Evolutionary conservation across 164 flowering plant genomes (phyloP).

Genomic region (Kingdonia uniflora): DNA sequence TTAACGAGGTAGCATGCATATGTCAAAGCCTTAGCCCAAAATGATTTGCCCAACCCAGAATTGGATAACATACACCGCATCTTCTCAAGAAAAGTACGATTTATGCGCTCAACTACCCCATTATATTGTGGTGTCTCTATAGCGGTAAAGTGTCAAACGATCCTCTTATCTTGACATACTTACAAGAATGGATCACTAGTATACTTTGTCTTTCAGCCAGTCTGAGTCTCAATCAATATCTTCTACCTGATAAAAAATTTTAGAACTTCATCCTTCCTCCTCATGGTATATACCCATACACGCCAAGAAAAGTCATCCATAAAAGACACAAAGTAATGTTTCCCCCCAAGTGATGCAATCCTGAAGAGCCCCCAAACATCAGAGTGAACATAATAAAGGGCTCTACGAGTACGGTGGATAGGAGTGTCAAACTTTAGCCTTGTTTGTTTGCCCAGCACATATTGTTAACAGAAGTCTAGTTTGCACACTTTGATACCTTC

Average conservation of each 20-base stretch:
- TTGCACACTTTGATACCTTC: neutral
- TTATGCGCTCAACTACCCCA: slow-evolving; percentile 6
- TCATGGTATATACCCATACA: neutral
- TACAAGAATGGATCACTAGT: neutral
- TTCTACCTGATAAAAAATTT: neutral
- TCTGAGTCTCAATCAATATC: neutral
- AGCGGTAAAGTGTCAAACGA: slow-evolving; percentile 4
- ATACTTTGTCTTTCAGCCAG: neutral
- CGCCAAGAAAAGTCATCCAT: slow-evolving; percentile 3
- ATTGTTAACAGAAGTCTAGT: slow-evolving; percentile 15
- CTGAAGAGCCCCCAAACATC: slow-evolving; percentile 7
- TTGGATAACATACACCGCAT: neutral
- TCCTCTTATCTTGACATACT: neutral
- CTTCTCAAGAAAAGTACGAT: slow-evolving; percentile 1
- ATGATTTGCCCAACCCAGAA: neutral
- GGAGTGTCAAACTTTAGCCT: slow-evolving; percentile 1
- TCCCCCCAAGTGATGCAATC: neutral
- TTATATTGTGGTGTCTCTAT: slow-evolving; percentile 5
- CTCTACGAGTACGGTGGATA: slow-evolving; percentile 2
- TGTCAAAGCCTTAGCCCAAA: slow-evolving; percentile 5
- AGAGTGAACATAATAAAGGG: slow-evolving; percentile 4
- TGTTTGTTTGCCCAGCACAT: slow-evolving; percentile 10
- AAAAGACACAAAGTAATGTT: neutral
- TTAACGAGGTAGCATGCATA: slow-evolving; percentile 2
- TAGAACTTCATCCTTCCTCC: too few species aligned